Base-by-base conservation (phyloP, 2,329 filamentous ascomycete genomes). In the Colletotrichum australisinense region DNA sequence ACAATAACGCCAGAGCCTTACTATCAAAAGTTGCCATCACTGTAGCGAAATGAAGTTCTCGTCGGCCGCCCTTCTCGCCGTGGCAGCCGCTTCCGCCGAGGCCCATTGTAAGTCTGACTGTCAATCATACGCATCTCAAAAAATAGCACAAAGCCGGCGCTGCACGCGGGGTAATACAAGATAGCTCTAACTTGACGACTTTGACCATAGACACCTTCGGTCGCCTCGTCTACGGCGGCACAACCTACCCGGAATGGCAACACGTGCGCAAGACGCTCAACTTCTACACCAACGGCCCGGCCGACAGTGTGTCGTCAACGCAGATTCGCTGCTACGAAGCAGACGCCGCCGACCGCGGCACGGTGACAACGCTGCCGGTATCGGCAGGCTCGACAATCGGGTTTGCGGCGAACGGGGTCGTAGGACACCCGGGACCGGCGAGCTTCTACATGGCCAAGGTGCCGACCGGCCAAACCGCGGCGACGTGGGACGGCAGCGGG, bases 371-470 rank as follows among this genome's bases (percentile, higher is more conserved):
- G 5, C 38, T 72, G 3, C 69, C 53, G 19, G 69, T 72, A 30
- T 69, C 69, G 46, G 80, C 80, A 4, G 80, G 80, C 63, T 74
- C 75, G 3, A 76, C 72, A 16, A 76, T 82, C 5, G 80, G 80
- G 28, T 86, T 85, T 77, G 79, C 80, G 26, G 81, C 83, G 16
- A 80, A 79, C 75, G 79, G 81, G 7, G 74, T 77, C 69, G 79
- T 86, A 66, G 80, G 79, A 69, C 83, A 84, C 75, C 83, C 82
- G 3, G 83, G 83, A 0, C 82, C 84, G 14, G 75, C 83, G 63
- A 78, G 80, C 56, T 79, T 81, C 42, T 83, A 82, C 78, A 77
- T 84, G 76, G 82, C 82, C 73, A 81, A 81, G 75, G 82, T 79
- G 1, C 81, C 82, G 5, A 75, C 76, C 2, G 82, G 82, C 11